Evolutionary conservation across 371 early-diverging fungal species (phyloP).

Genomic region (Batkoa obscura): DNA sequence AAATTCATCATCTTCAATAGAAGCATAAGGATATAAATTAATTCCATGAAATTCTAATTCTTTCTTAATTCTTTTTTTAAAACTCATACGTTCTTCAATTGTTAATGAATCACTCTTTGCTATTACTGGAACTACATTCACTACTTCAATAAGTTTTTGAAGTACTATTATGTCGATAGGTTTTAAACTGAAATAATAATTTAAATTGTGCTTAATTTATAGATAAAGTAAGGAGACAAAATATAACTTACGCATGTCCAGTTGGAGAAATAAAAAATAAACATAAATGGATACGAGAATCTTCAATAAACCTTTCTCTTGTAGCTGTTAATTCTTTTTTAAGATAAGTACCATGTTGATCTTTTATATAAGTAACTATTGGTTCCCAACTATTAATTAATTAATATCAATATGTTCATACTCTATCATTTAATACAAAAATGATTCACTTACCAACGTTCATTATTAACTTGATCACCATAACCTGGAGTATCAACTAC

Average conservation of each 20-base stretch:
- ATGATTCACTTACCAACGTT: constrained; percentile 37
- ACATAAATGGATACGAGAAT: constrained; percentile 62
- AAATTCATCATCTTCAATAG: constrained; percentile 61
- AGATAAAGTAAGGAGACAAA: neutral
- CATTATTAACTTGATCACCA: constrained; percentile 74
- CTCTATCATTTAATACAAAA: neutral
- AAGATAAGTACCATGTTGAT: constrained; percentile 75
- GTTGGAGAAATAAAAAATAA: constrained; percentile 60
- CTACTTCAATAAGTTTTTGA: constrained; percentile 46
- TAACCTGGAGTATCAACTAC: constrained; percentile 69
- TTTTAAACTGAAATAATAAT: constrained; percentile 27
- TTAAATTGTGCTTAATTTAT: neutral
- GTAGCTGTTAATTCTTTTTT: constrained; percentile 71
- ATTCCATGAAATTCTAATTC: constrained; percentile 87
- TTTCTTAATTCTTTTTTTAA: constrained; percentile 64
- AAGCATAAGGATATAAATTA: constrained; percentile 65
- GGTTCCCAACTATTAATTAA: constrained; percentile 52
- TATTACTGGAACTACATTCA: constrained; percentile 68
- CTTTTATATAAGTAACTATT: constrained; percentile 78
- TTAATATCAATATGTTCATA: neutral
- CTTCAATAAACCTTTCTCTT: constrained; percentile 68
- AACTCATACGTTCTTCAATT: constrained; percentile 43
- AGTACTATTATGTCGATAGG: constrained; percentile 59
- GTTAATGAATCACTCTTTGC: constrained; percentile 77
- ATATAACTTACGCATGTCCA: constrained; percentile 38